Base-by-base conservation (phyloP, 2,329 filamentous ascomycete species). In the Aspergillus pseudoviridinutans region DNA sequence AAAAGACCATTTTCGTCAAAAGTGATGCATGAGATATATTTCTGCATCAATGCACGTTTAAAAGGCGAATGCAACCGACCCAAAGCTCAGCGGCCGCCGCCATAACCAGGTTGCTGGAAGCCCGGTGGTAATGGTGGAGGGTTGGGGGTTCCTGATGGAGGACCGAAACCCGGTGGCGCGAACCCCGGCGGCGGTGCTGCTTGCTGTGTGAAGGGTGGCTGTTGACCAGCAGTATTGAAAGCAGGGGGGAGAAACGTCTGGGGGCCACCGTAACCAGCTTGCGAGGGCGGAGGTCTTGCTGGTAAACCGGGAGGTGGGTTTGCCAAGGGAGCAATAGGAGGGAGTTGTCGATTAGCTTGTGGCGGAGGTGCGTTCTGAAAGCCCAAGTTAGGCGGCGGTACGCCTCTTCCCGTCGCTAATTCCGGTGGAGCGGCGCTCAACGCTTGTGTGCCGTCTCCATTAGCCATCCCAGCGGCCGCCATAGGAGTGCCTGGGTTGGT, bases 201-300 rank as follows among this genome's bases (percentile, higher is more conserved):
- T 58, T 72, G 74, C 35, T 72, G 67, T 14, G 71, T 68, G 47
- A 68, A 74, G 3, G 64, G 52, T 12, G 67, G 47, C 52, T 68
- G 68, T 49, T 70, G 70, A 32, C 65, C 58, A n/a, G 68, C 52
- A 50, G 64, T 70, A 60, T 66, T 72, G 57, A 76, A 78, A 52
- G 71, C 74, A 51, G 70, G 71, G 29, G 74, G 74, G 20, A 71
- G 53, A 60, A 80, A 78, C 14, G 73, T 64, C 60, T 76, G 69
- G 47, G 74, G 87, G 9, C 87, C 88, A 46, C 87, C 87, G 68
- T 88, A 89, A 1, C 86, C 86, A 51, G 78, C 85, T 66, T 87
- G 84, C 17, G 81, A 85, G 20, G 86, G 86, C 3, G 88, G 88
- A n/a, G 88, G 88, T 42, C 88, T 79, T 57, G 87, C 86, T 42